phyloP scores from a whole-genome alignment of 257 asterid species.

The Perilla frutescens region DNA sequence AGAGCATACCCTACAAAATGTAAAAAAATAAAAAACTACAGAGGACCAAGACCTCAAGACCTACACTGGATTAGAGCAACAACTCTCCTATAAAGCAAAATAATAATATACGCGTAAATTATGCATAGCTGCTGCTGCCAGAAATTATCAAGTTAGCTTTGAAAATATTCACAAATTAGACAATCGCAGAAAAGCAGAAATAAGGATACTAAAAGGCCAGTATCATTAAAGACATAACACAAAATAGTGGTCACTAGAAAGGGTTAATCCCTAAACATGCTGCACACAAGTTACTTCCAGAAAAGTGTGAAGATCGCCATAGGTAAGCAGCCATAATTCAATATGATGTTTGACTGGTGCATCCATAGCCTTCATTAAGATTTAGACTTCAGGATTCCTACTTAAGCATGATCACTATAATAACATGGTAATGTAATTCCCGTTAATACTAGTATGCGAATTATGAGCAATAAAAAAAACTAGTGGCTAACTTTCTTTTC shows the following conservation, averaged over 20 bases:
- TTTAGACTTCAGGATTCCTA: constrained; percentile 22
- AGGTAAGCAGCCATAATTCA: constrained; percentile 19
- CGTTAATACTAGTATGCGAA: constrained; percentile 4
- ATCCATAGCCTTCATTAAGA: constrained; percentile 18
- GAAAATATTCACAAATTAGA: constrained; percentile 4
- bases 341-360: constrained; percentile 21
- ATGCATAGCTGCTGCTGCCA: neutral
- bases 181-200: constrained; percentile 11
- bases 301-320: constrained; percentile 17
- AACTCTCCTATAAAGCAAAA: constrained; percentile 7
- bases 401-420: constrained; percentile 21
- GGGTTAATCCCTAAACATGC: constrained; percentile 9
- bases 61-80: neutral
- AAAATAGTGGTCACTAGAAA: constrained; percentile 17
- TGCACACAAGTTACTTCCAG: constrained; percentile 14
- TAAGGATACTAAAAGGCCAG: constrained; percentile 7
- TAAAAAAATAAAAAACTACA: too few relatives aligned
- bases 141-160: constrained; percentile 13
- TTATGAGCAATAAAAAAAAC: constrained; percentile 28
- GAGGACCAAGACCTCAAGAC: constrained; percentile 1
- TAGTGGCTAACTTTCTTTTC: constrained; percentile 2
- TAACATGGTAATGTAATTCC: neutral
- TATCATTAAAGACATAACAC: constrained; percentile 15
- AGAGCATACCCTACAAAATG: too few relatives aligned
- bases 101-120: neutral